Evolutionary conservation across 2,329 filamentous ascomycete genomes (phyloP).

Genomic region (Fusarium proliferatum): DNA sequence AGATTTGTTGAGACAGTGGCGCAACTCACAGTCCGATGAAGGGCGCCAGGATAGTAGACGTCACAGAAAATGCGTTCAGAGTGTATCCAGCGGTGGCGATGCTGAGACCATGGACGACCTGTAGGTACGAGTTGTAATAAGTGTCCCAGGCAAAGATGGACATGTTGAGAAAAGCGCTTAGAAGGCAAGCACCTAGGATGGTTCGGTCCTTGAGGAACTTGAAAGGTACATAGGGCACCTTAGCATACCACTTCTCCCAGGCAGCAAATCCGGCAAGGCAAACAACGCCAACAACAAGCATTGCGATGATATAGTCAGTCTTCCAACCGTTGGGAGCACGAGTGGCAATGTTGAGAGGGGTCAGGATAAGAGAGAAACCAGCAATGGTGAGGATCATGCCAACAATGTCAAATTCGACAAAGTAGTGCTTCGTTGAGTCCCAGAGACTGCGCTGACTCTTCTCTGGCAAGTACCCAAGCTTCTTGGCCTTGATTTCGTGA

Average conservation of each 20-base stretch:
- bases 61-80: conserved; percentile 59
- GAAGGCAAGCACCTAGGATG: conserved; percentile 59
- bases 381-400: conserved; percentile 65
- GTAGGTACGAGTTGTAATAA: conserved; percentile 63
- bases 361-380: conserved; percentile 65
- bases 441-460: conserved; percentile 54
- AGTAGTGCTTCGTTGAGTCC: conserved; percentile 54
- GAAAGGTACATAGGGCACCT: conserved; percentile 57
- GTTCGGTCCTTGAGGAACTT: conserved; percentile 60
- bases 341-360: conserved; percentile 67
- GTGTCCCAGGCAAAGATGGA: conserved; percentile 55
- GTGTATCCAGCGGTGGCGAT: conserved; percentile 61
- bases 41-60: conserved; percentile 59
- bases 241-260: conserved; percentile 68
- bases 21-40: conserved; percentile 54
- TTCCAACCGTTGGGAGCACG: conserved; percentile 58
- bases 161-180: conserved; percentile 54
- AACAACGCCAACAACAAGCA: conserved; percentile 66
- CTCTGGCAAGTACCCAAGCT: conserved; percentile 57
- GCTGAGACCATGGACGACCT: conserved; percentile 61
- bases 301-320: conserved; percentile 62
- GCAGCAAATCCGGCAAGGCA: conserved; percentile 61
- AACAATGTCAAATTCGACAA: conserved; percentile 52
- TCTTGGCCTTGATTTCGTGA: conserved; percentile 67
- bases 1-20: accelerated